Conservation (phyloP, 139 green algal genomes). For the Astrephomene gubernaculifera region DNA sequence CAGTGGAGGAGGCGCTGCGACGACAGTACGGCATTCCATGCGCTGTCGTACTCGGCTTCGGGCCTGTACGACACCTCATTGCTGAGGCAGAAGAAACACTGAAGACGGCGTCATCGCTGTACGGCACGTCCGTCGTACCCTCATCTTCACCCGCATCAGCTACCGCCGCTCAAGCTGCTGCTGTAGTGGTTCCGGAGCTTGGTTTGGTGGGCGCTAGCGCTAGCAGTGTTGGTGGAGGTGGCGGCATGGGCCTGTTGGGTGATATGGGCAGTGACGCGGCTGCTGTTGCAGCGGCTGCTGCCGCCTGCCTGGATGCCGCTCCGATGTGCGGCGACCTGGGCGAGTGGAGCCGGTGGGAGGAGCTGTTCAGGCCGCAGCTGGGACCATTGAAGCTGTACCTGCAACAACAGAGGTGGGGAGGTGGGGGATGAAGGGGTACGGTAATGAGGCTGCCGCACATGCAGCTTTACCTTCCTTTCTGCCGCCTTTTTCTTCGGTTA, state of each 20-base stretch:
- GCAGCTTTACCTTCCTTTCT: neutral
- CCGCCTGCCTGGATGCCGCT: neutral
- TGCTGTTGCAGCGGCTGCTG: neutral
- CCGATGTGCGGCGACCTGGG: constrained; percentile 37
- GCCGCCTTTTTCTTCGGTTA: neutral
- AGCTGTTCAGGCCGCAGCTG: constrained; percentile 36
- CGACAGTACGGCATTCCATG: neutral
- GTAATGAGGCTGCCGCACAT: neutral
- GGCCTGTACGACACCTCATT: neutral
- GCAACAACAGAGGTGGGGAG: neutral
- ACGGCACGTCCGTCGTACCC: too few relatives aligned
- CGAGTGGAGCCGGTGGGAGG: constrained; percentile 16
- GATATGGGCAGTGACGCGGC: neutral
- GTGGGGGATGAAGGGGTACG: neutral
- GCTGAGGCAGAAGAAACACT: neutral
- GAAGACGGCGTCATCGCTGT: neutral
- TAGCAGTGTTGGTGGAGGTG: neutral
- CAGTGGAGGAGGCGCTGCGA: neutral
- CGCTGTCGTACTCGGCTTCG: neutral
- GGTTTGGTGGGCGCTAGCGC: neutral
- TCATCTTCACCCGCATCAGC: too few relatives aligned
- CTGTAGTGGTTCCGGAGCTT: constrained; percentile 4
- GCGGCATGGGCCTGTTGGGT: neutral
- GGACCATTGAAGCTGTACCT: constrained; percentile 33
- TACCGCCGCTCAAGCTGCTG: neutral